Conservation (phyloP, 352 stramenopile genomes). For the Phytophthora kernoviae region DNA sequence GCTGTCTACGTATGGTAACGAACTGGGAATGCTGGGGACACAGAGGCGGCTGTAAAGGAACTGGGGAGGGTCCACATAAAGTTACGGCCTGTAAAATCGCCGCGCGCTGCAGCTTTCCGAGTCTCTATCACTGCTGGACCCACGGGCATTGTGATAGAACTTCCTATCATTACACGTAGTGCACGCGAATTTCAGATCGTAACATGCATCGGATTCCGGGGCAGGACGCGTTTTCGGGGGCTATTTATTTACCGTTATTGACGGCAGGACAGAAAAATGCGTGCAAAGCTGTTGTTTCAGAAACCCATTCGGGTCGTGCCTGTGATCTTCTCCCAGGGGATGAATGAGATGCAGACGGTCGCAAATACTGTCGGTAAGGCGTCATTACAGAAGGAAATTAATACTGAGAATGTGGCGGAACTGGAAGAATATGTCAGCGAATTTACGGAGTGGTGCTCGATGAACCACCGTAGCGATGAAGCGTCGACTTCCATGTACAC, state of each 20-base stretch:
- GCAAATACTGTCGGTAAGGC: slow-evolving; percentile 87
- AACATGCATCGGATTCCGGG: slow-evolving; percentile 82
- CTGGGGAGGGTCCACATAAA: slow-evolving; percentile 72
- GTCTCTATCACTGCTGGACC: slow-evolving; percentile 72
- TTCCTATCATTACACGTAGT: slow-evolving; percentile 72
- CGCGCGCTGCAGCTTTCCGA: slow-evolving; percentile 63
- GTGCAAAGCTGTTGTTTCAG: slow-evolving; percentile 65
- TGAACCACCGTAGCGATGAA: slow-evolving; percentile 28
- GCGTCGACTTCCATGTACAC: slow-evolving; percentile 29
- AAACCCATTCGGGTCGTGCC: slow-evolving; percentile 68
- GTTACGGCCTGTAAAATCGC: slow-evolving; percentile 68
- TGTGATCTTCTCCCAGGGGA: slow-evolving; percentile 87
- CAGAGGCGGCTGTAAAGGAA: slow-evolving; percentile 79
- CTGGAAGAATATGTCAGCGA: slow-evolving; percentile 61
- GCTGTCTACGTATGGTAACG: slow-evolving; percentile 85
- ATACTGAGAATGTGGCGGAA: slow-evolving; percentile 66
- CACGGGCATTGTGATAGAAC: slow-evolving; percentile 68
- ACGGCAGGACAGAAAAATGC: slow-evolving; percentile 51
- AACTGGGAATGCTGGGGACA: slow-evolving; percentile 88
- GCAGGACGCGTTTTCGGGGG: slow-evolving; percentile 73
- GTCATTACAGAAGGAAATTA: slow-evolving; percentile 84
- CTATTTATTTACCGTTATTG: slow-evolving; percentile 65
- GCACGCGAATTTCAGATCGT: slow-evolving; percentile 39
- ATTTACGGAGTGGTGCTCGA: slow-evolving; percentile 46
- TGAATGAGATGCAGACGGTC: slow-evolving; percentile 95